phyloP scores from a whole-genome alignment of 2,329 filamentous ascomycete species.

The Ophiocordyceps camponoti-saundersi region DNA sequence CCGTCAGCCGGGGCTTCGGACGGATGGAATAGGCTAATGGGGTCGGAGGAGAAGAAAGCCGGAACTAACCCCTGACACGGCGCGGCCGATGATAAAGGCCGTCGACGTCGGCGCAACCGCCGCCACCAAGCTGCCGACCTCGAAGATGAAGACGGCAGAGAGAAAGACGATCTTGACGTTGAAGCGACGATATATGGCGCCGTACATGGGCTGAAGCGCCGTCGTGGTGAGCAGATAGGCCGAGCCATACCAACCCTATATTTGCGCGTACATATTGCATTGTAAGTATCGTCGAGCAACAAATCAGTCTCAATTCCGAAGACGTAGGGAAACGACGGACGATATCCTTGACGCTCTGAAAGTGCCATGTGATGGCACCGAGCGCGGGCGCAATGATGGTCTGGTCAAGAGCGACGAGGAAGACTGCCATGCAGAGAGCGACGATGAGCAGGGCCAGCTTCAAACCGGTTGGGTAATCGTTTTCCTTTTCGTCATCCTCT shows the following conservation, averaged over 20 bases:
- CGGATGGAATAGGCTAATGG: too few species aligned
- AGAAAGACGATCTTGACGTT: constrained; percentile 29
- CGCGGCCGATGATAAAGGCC: constrained; percentile 34
- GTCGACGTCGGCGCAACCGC: constrained; percentile 27
- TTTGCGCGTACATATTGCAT: neutral
- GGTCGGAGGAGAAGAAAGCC: neutral
- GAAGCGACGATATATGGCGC: constrained; percentile 32
- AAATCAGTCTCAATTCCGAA: neutral
- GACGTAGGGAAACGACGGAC: constrained; percentile 6
- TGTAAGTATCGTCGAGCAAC: too few species aligned
- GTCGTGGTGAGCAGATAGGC: constrained; percentile 30
- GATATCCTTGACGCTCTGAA: constrained; percentile 26
- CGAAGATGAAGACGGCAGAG: constrained; percentile 23
- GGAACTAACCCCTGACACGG: constrained; percentile 25
- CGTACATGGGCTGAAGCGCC: constrained; percentile 31
- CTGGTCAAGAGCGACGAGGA: constrained; percentile 33
- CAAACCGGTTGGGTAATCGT: constrained; percentile 20
- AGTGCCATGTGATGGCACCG: constrained; percentile 31
- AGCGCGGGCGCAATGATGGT: constrained; percentile 35
- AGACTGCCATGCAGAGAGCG: constrained; percentile 27
- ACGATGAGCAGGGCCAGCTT: constrained; percentile 23
- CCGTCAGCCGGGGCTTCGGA: neutral
- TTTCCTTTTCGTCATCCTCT: neutral
- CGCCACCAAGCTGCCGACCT: constrained; percentile 24
- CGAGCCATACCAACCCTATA: constrained; percentile 31